Evolutionary conservation across 179 eudicot genomes (phyloP).

Genomic region (Gypsophila paniculata): DNA sequence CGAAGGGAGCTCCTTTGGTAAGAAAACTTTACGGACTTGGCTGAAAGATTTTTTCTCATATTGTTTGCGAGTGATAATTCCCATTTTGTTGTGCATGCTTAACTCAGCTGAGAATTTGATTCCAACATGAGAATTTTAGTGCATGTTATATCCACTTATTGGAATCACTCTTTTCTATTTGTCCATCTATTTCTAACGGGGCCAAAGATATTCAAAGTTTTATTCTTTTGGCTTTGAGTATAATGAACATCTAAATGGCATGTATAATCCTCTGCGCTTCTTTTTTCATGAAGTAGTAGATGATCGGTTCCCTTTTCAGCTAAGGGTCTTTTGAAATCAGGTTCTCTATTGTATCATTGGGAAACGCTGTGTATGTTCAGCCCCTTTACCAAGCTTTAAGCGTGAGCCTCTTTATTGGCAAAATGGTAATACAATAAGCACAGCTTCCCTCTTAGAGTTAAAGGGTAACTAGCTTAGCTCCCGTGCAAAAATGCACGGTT

Average conservation of each 20-base stretch:
- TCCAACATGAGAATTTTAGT: not conserved
- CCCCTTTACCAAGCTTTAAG: too few relatives aligned
- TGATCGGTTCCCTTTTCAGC: too few relatives aligned
- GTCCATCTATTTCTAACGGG: not conserved
- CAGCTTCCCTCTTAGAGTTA: not conserved
- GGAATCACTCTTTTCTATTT: not conserved
- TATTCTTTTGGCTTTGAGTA: not conserved
- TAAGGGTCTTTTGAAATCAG: too few relatives aligned
- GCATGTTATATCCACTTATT: not conserved
- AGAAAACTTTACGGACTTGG: slow-evolving; percentile 21
- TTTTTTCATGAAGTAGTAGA: too few relatives aligned
- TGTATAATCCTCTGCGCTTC: too few relatives aligned
- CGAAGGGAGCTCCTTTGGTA: slow-evolving; percentile 73
- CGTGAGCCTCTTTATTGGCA: too few relatives aligned
- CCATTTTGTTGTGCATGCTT: not conserved
- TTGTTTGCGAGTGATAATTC: not conserved
- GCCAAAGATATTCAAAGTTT: not conserved
- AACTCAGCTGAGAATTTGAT: not conserved
- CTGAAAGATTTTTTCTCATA: not conserved
- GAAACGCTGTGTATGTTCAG: too few relatives aligned
- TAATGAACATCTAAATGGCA: too few relatives aligned
- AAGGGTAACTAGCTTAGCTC: too few relatives aligned
- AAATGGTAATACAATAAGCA: too few relatives aligned
- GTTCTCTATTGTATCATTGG: too few relatives aligned
- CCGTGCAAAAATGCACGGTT: too few relatives aligned